These are phyloP conservation scores for Tulasnella sp. DNA, from an alignment of 768 basidiomycete genomes.

Conservation along the genomic window DNA sequence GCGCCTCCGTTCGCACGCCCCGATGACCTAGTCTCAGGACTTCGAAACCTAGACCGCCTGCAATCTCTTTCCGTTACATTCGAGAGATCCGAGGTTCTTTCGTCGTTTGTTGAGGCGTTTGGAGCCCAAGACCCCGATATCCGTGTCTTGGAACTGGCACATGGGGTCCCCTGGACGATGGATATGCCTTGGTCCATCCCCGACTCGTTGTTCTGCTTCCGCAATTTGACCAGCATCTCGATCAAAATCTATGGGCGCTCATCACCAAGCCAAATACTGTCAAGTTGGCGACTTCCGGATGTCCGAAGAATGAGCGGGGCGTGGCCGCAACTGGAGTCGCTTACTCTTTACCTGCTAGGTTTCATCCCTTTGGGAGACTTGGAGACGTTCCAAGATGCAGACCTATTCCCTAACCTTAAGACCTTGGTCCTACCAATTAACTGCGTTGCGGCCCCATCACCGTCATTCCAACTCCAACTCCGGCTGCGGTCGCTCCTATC, in stretches of 20 bases:
- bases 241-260: background rate
- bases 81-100: too few relatives aligned
- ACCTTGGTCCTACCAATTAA: background rate
- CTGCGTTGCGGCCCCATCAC: background rate
- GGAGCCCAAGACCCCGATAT: background rate
- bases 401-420: background rate
- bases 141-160: background rate
- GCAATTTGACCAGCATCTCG: background rate
- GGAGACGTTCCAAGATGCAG: background rate
- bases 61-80: too few relatives aligned
- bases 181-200: background rate
- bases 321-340: background rate
- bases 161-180: background rate
- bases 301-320: background rate
- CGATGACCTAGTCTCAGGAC: too few relatives aligned
- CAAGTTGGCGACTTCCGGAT: background rate
- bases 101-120: too few relatives aligned
- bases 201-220: background rate
- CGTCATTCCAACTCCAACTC: background rate
- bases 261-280: too few relatives aligned
- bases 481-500: background rate
- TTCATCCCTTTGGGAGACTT: background rate
- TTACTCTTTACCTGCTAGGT: background rate
- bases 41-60: too few relatives aligned
- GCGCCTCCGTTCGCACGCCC: too few relatives aligned